phyloP scores from a whole-genome alignment of 148 eudicot species.

The Camellia sinensis region DNA sequence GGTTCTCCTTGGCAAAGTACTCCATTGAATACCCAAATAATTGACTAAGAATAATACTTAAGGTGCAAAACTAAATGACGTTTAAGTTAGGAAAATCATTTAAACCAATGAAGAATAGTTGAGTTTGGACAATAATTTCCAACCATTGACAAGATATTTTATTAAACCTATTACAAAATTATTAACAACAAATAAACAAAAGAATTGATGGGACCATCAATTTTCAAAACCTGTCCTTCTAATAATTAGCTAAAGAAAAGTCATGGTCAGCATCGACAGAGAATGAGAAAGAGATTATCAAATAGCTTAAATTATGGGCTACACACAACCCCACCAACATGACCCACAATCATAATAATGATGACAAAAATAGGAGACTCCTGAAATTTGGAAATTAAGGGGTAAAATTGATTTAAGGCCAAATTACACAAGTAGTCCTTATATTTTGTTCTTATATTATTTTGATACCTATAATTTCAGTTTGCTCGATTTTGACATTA shows the following conservation, averaged over 20 bases:
- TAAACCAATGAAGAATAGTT: not conserved
- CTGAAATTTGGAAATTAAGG: not conserved
- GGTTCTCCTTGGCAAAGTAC: not conserved
- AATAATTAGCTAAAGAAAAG: not conserved
- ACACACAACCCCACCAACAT: constrained; percentile 2
- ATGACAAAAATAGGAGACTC: not conserved
- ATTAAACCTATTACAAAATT: not conserved
- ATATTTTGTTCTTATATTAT: too few relatives aligned
- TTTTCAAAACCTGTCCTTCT: not conserved
- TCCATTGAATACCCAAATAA: not conserved
- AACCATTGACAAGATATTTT: not conserved
- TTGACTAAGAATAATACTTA: not conserved
- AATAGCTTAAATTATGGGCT: not conserved
- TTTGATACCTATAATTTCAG: too few relatives aligned
- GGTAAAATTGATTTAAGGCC: too few relatives aligned
- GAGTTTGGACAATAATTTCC: not conserved
- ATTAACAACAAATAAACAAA: not conserved
- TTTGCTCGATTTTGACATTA: too few relatives aligned
- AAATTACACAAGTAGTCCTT: too few relatives aligned
- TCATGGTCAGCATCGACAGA: constrained; percentile 8
- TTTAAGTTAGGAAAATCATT: not conserved
- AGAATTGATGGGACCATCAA: constrained; percentile 5
- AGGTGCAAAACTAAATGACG: not conserved
- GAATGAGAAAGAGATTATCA: not conserved
- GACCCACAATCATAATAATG: constrained; percentile 8